phyloP scores from a whole-genome alignment of 192 early-diverging fungal species.

The Ambispora gerdemannii region DNA sequence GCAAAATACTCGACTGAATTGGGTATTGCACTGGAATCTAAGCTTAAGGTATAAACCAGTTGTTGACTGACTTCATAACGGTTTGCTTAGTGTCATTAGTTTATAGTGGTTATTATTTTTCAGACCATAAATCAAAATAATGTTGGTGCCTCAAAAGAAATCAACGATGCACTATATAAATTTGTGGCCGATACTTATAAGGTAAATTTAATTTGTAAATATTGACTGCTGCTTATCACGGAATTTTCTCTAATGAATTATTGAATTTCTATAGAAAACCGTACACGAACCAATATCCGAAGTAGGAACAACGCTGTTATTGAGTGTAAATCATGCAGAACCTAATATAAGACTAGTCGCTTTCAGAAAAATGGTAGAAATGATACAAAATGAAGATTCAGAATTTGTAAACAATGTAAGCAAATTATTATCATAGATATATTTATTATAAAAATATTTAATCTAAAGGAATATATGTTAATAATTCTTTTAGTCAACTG shows the following conservation, averaged over 20 bases:
- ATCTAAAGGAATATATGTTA: too few species aligned
- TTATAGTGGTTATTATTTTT: too few species aligned
- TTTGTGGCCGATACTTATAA: slow-evolving; percentile 54
- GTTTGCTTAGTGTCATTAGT: background rate
- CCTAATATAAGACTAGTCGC: slow-evolving; percentile 66
- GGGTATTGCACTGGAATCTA: slow-evolving; percentile 40
- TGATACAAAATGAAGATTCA: slow-evolving; percentile 46
- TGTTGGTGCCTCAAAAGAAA: slow-evolving; percentile 25
- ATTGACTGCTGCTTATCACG: too few species aligned
- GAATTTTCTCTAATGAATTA: too few species aligned
- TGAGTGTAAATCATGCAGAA: slow-evolving; percentile 76
- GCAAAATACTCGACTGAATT: slow-evolving; percentile 46
- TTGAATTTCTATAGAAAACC: slow-evolving; percentile 27
- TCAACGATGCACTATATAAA: slow-evolving; percentile 47
- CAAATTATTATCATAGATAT: background rate
- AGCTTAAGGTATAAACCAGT: slow-evolving; percentile 35
- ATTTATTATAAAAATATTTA: too few species aligned
- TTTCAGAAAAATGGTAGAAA: slow-evolving; percentile 58
- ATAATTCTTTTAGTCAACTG: slow-evolving; percentile 2
- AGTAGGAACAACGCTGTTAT: slow-evolving; percentile 73
- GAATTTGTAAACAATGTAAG: slow-evolving; percentile 21
- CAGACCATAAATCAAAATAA: too few species aligned
- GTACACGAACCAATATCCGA: slow-evolving; percentile 62
- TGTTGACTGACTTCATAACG: background rate
- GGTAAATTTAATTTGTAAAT: slow-evolving; percentile 37